These are phyloP conservation scores for Roridomyces roridus DNA, from an alignment of 768 basidiomycete species.

Conservation along the genomic window DNA sequence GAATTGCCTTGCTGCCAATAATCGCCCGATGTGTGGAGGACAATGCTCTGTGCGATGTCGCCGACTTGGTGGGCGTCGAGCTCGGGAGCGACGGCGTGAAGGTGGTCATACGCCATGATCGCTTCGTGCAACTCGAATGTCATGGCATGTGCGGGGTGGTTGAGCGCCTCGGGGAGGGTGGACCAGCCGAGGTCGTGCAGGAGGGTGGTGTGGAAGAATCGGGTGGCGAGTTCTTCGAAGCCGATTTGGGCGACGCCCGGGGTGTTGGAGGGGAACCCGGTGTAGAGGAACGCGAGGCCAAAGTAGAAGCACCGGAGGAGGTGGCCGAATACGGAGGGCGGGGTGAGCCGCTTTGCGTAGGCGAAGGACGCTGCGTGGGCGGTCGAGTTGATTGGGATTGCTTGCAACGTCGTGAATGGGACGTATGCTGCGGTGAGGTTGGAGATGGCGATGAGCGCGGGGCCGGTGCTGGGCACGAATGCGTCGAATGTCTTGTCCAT, in stretches of 20 bases:
- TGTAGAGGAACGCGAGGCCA: slow-evolving; percentile 2
- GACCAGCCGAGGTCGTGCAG: slow-evolving; percentile 8
- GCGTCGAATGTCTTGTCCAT: no score
- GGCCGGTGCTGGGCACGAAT: slow-evolving; percentile 1
- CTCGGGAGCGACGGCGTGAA: not conserved
- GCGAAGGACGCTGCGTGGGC: not conserved
- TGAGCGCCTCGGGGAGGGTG: not conserved
- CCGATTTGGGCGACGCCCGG: slow-evolving; percentile 5
- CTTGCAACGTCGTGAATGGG: not conserved
- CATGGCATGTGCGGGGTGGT: slow-evolving; percentile 5
- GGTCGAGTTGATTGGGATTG: not conserved
- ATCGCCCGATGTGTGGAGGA: slow-evolving; percentile 6
- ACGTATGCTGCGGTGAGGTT: not conserved
- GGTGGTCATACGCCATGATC: slow-evolving; percentile 6
- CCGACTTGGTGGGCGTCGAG: slow-evolving; percentile 36
- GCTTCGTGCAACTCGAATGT: slow-evolving; percentile 4
- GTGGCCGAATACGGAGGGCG: not conserved
- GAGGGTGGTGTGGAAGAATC: not conserved
- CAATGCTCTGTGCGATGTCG: slow-evolving; percentile 6
- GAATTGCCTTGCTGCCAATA: slow-evolving; percentile 1
- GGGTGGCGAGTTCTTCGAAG: not conserved
- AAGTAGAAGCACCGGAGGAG: slow-evolving; percentile 8
- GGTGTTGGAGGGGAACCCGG: slow-evolving; percentile 1
- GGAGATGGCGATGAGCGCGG: not conserved
- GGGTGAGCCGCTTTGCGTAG: not conserved